Base-by-base conservation (phyloP, 2,329 filamentous ascomycete genomes). In the Furcasterigmium furcatum region DNA sequence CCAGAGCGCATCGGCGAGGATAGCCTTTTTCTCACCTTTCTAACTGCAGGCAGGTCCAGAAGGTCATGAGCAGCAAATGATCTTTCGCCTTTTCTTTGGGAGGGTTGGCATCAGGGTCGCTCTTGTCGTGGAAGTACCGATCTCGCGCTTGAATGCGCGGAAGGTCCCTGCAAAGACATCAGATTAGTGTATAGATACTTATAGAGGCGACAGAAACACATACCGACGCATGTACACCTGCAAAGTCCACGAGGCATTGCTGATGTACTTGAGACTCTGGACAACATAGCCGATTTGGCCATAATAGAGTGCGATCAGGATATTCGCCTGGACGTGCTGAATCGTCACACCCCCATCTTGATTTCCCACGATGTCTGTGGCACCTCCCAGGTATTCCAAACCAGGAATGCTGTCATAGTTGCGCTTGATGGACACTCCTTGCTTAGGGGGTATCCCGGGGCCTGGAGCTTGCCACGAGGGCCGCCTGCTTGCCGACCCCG, bases 41-140 rank as follows among this genome's bases (percentile, higher is more conserved):
- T 10, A 97, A 75, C 59, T 97, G 92, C 51, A 96, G 71, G 61
- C 89, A 95, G 8, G 91, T 94, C 92, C 92, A 97, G 58, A 91
- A 96, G 1, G 89, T 86, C 55, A 95, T 77, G 13, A 86, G 73
- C 29, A 86, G 73, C 46, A 85, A 74, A 58, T 91, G 88, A 55
- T 84, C 78, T 38, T 70, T 55, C 46, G 61, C 65, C 32, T 71
- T 73, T 32, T 64, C 66, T 24, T 74, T 65, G 54, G 72, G 20
- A 10, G 20, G 55, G 46, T 64, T 52, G 36, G 55, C 21, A 27
- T 27, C 7, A 27, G 24, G 24, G 16, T 36, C 5, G 12, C 18
- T 10, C 16, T 18, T 10, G 34, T 19, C 18, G 19, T 36, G 7
- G 30, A n/a, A 32, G 30, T 36, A 36, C 2, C 57, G 55, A 48